A percentile compares a stretch with the other conserved stretches of the same genome.
These are phyloP conservation scores for Cochlearia excelsa DNA, from an alignment of 345 rosid species.

Conservation along the genomic window DNA sequence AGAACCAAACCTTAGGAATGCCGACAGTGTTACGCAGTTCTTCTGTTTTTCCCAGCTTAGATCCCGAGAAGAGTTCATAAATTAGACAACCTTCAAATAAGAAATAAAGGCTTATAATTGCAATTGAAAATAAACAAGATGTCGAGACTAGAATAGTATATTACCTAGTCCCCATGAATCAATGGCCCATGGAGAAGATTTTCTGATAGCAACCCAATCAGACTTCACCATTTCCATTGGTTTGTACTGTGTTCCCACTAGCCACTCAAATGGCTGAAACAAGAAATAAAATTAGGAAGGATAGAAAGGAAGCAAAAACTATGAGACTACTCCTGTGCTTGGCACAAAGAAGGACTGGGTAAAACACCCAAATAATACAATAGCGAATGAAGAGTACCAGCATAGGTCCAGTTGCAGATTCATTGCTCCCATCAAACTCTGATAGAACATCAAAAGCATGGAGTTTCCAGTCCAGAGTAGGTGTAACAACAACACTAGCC, in stretches of 20 bases:
- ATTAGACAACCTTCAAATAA: constrained; percentile 76
- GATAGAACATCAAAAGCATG: constrained; percentile 97
- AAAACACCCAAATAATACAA: constrained; percentile 5
- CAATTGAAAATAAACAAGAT: neutral
- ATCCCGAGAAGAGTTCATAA: constrained; percentile 85
- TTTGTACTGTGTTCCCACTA: constrained; percentile 89
- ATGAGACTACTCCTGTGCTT: constrained; percentile 7
- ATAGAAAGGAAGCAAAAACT: constrained; percentile 16
- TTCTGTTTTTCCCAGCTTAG: constrained; percentile 84
- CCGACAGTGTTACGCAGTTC: constrained; percentile 89
- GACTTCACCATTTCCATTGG: constrained; percentile 86
- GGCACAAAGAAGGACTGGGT: neutral
- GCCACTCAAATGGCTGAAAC: constrained; percentile 89
- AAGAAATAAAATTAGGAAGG: constrained; percentile 15
- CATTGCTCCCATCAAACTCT: constrained; percentile 86
- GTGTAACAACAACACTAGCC: constrained; percentile 92
- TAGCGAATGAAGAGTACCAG: constrained; percentile 57
- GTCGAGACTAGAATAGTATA: constrained; percentile 22
- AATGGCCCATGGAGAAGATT: constrained; percentile 95
- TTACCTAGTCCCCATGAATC: constrained; percentile 99
- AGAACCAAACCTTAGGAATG: constrained; percentile 76
- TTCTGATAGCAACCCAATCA: constrained; percentile 86
- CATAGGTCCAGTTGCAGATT: constrained; percentile 85
- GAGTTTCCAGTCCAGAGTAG: constrained; percentile 97
- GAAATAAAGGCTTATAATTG: neutral